A percentile compares a stretch with the other conserved stretches of the same genome.
phyloP scores from a whole-genome alignment of 768 basidiomycete species.

The Termitomyces heimii region DNA sequence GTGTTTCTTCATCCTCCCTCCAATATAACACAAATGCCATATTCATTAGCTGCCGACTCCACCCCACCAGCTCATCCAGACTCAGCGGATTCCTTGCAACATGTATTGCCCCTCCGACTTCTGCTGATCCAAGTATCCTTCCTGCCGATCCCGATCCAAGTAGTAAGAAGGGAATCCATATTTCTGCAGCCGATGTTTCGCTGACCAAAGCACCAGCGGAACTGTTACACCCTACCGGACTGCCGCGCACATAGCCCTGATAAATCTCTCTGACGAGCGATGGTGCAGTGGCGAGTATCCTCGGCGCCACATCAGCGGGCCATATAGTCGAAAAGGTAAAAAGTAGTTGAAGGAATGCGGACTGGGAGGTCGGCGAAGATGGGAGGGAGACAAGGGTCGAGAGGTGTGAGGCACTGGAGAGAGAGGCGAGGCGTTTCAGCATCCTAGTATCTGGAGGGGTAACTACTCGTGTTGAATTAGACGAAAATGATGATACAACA shows the following conservation, averaged over 20 bases:
- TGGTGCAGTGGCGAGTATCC: constrained; percentile 50
- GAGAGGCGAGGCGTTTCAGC: constrained; percentile 51
- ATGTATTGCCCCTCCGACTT: neutral
- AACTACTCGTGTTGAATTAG: constrained; percentile 26
- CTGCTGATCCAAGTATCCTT: neutral
- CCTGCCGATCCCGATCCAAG: constrained; percentile 23
- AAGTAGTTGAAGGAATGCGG: constrained; percentile 51
- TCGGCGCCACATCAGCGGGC: constrained; percentile 45
- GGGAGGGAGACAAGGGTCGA: constrained; percentile 45
- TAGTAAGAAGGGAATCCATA: constrained; percentile 71
- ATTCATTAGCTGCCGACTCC: constrained; percentile 77
- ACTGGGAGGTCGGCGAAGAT: constrained; percentile 29
- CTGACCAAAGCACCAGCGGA: constrained; percentile 12
- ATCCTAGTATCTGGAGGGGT: constrained; percentile 55
- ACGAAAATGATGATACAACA: constrained; percentile 30
- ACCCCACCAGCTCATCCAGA: constrained; percentile 72
- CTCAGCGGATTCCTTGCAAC: constrained; percentile 67
- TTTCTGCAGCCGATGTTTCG: constrained; percentile 30
- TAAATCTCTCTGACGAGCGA: constrained; percentile 74
- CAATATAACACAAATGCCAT: constrained; percentile 72
- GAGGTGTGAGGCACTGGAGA: constrained; percentile 51
- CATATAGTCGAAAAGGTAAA: constrained; percentile 54
- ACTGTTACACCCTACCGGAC: constrained; percentile 57
- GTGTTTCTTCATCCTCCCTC: constrained; percentile 32
- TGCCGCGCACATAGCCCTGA: constrained; percentile 54